Base-by-base conservation (phyloP, 306 rosid species). In the Acacia acuminata region DNA sequence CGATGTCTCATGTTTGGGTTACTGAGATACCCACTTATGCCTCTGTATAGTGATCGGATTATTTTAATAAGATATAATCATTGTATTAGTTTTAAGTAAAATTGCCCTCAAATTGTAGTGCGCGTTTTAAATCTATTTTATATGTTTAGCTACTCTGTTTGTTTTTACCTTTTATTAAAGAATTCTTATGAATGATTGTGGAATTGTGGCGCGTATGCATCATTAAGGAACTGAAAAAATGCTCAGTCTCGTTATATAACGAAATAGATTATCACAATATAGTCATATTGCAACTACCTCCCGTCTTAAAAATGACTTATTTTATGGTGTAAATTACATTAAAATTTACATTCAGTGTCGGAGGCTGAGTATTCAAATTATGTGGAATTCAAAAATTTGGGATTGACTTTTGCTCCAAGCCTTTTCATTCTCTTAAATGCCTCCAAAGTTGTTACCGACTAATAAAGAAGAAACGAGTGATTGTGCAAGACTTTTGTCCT, bases 11-110 rank as follows among this genome's bases (percentile, higher is more conserved):
- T 56, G 76, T 82, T 78, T 77, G 80, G 88, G 81, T 81, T 76
- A 75, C 80, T 84, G 74, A 78, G 85, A 85, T 85, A 84, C 75
- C 79, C 75, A 51, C 47, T 44, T 68, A 20, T 73, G 83, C 77
- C 83, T 70, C 55, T 93, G 93, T 91, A 89, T 86, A 89, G 92
- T 76, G 53, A 78, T 85, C 68, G 78, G 80, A 87, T 87, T 72
- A 82, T 65, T 42, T 70, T 61, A 80, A 22, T 71, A 22, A 71
- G 82, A 81, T 82, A 56, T 82, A 38, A 77, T 43, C 73, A 55
- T 65, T 53, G 71, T 73, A 73, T 17, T 82, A 25, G 7, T 65
- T 69, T 17, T 83, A 25, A 14, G 5, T 81, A 64, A 64, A 64
- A 20, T 64, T 76, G 63, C 75, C 60, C 16, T 25, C 51, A 11